Conservation (phyloP, 2,329 filamentous ascomycete genomes). For the Daldinia sp. region DNA sequence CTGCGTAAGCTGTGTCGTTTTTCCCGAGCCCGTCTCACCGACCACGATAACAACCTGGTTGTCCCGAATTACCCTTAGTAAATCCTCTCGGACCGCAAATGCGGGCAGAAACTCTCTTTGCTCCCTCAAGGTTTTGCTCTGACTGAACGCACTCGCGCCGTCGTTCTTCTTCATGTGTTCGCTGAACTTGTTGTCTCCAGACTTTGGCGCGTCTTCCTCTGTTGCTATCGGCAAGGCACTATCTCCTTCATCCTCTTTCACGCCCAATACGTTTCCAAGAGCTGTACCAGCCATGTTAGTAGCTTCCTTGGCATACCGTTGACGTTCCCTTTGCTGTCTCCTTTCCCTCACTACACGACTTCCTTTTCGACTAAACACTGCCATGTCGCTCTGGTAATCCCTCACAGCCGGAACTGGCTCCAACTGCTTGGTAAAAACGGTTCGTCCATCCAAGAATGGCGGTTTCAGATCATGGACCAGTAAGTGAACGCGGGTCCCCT, state of each 20-base stretch:
- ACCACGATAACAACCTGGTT: slow-evolving; percentile 98
- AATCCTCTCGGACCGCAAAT: slow-evolving; percentile 93
- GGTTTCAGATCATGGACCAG: slow-evolving; percentile 93
- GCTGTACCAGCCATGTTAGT: slow-evolving; percentile 92
- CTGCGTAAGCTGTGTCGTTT: slow-evolving; percentile 96
- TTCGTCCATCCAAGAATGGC: slow-evolving; percentile 93
- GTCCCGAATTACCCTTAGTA: slow-evolving; percentile 90
- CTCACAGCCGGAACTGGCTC: slow-evolving; percentile 93
- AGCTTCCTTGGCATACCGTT: slow-evolving; percentile 93
- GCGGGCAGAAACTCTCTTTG: slow-evolving; percentile 94
- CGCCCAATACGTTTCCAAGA: slow-evolving; percentile 92
- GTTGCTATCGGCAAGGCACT: slow-evolving; percentile 81
- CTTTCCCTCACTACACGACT: slow-evolving; percentile 92
- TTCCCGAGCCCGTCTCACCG: slow-evolving; percentile 95
- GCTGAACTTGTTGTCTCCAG: slow-evolving; percentile 81
- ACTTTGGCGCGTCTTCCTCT: slow-evolving; percentile 71
- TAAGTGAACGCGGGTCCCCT: slow-evolving; percentile 86
- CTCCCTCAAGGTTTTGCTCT: slow-evolving; percentile 87
- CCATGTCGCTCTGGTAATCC: slow-evolving; percentile 98
- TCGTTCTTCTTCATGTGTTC: slow-evolving; percentile 88
- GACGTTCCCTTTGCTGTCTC: slow-evolving; percentile 89
- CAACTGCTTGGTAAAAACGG: slow-evolving; percentile 95
- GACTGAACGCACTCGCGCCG: slow-evolving; percentile 89
- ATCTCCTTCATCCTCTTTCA: slow-evolving; percentile 92
- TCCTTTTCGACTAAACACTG: slow-evolving; percentile 94